A percentile compares a stretch with the other conserved stretches of the same genome.
Evolutionary conservation across 768 basidiomycete species (phyloP).

Genomic region (Russula vinacea): DNA sequence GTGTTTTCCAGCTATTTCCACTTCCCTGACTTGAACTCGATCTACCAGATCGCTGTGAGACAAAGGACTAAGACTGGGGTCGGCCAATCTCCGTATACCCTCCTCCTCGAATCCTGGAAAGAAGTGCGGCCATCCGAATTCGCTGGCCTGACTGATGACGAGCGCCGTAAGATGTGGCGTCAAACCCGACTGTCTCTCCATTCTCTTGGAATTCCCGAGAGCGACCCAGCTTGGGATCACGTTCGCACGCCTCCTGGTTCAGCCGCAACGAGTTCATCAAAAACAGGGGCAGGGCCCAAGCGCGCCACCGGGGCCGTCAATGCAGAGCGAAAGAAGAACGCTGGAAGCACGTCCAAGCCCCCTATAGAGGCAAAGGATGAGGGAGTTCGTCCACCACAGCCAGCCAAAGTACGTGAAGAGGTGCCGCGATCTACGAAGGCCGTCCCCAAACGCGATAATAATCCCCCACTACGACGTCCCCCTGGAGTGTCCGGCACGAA

Average conservation of each 20-base stretch:
- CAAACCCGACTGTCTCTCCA: constrained; percentile 50
- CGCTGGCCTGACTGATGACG: constrained; percentile 47
- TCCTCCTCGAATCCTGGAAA: constrained; percentile 58
- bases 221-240: constrained; percentile 62
- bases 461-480: constrained; percentile 23
- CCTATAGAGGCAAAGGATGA: constrained; percentile 21
- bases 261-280: neutral
- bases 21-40: neutral
- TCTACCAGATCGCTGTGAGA: constrained; percentile 26
- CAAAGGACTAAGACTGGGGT: constrained; percentile 12
- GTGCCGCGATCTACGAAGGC: constrained; percentile 13
- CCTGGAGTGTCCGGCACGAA: constrained; percentile 31
- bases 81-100: constrained; percentile 41
- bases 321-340: constrained; percentile 23
- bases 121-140: constrained; percentile 70
- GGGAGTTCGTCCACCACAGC: constrained; percentile 10
- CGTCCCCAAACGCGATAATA: constrained; percentile 27
- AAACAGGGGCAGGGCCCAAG: constrained; percentile 11
- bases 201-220: constrained; percentile 53
- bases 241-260: constrained; percentile 35
- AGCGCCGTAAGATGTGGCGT: constrained; percentile 50
- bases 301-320: constrained; percentile 4
- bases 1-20: neutral
- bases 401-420: constrained; percentile 17
- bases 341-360: constrained; percentile 11